Base-by-base conservation (phyloP, 1,284 basidiomycete genomes). In the Ganoderma sp. region DNA sequence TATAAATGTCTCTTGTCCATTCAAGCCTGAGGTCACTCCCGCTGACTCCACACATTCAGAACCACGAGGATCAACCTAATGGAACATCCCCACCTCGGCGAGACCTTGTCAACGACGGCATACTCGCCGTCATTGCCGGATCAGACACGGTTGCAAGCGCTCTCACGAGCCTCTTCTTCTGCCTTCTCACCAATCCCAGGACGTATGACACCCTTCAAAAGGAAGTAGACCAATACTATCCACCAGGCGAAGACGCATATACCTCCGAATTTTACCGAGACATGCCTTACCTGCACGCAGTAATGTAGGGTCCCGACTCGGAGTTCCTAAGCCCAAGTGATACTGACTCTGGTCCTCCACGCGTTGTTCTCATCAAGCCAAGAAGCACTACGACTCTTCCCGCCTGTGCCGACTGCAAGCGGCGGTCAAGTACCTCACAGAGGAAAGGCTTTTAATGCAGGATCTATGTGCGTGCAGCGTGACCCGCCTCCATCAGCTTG, bases 351-450 rank as follows among this genome's bases (percentile, higher is more conserved):
- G 37, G 6, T 39, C 7, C 10, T 39, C 37, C 8, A 10, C 7
- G 8, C 10, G 10, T 39, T 5, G 37, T 56, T 32, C 52, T 25
- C 22, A 52, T 25, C 22, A 25, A 90, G 89, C 67, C 88, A 89
- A 54, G 89, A 91, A 75, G 76, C 83, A 0, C 74, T 90, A 61
- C 81, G 90, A 57, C 78, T 90, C 56, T 82, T 82, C 56, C 87
- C 90, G 12, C 82, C 88, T 7, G 79, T 89, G 15, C 81, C 83
- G 14, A 84, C 82, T 22, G 84, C 83, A 50, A 82, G 85, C 43
- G 84, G 86, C 62, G 84, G 89, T 56, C 79, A 81, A 28, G 80
- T 78, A 0, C 71, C 67, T 7, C 54, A 42, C 17, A 75, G 74
- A 7, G 69, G 63, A n/a, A 74, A 73, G n/a, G 64, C 68, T 34